Evolutionary conservation across 2,329 filamentous ascomycete genomes (phyloP).

Genomic region (Mollisia scopiformis): DNA sequence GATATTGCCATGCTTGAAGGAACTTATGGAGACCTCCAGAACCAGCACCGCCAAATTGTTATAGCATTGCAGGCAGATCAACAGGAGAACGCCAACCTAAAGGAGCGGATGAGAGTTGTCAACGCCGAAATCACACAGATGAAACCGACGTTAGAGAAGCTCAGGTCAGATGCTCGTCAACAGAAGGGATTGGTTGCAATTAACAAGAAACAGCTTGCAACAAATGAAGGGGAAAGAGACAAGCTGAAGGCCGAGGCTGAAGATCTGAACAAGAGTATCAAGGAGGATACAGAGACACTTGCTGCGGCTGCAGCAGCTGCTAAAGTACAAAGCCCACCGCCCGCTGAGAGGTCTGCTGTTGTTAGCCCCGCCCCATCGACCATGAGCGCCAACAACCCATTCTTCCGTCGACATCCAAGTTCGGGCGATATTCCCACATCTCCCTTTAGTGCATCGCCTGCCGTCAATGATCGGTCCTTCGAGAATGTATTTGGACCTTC

Average conservation of each 20-base stretch:
- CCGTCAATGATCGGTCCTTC: conserved; percentile 69
- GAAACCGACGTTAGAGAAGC: conserved; percentile 90
- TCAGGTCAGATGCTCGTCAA: conserved; percentile 88
- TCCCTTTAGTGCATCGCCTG: conserved; percentile 45
- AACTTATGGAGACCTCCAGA: conserved; percentile 78
- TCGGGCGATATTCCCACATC: conserved; percentile 52
- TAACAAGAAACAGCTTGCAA: conserved; percentile 96
- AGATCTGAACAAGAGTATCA: conserved; percentile 64
- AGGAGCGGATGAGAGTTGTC: conserved; percentile 82
- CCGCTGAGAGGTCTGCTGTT: too few species aligned
- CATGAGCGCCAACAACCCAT: conserved; percentile 86
- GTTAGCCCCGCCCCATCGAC: conserved; percentile 71
- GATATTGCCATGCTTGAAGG: conserved; percentile 85
- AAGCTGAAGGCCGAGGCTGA: conserved; percentile 82
- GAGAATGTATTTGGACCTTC: conserved; percentile 85
- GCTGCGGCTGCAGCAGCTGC: conserved; percentile 52
- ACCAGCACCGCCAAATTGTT: conserved; percentile 77
- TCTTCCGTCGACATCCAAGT: conserved; percentile 77
- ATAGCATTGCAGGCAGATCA: conserved; percentile 82
- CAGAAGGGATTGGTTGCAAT: conserved; percentile 97
- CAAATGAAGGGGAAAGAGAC: conserved; percentile 85
- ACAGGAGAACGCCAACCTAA: conserved; percentile 82
- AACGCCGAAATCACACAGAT: conserved; percentile 84
- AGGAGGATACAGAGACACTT: conserved; percentile 57
- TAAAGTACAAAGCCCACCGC: conserved; percentile 41